Evolutionary conservation across 2,329 filamentous ascomycete species (phyloP).

Genomic region (Phialophora tarda): DNA sequence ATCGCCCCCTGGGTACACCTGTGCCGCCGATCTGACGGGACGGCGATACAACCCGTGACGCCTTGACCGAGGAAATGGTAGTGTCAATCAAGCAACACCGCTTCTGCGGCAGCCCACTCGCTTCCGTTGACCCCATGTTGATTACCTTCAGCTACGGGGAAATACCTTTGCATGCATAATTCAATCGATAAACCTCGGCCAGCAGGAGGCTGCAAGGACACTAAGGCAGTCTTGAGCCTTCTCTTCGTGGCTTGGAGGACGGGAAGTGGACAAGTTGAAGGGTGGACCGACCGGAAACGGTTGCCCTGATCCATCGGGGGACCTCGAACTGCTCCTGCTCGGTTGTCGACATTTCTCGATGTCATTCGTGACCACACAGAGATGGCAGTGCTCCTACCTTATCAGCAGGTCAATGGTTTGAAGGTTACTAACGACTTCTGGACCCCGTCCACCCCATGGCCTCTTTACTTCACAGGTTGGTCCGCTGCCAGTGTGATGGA

Average conservation of each 20-base stretch:
- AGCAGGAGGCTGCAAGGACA: background rate
- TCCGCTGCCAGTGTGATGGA: constrained; percentile 8
- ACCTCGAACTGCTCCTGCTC: constrained; percentile 19
- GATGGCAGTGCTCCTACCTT: constrained; percentile 17
- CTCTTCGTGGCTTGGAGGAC: constrained; percentile 10
- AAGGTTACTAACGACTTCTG: constrained; percentile 16
- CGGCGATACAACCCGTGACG: background rate
- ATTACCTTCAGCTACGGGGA: constrained; percentile 4
- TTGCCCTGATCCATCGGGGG: constrained; percentile 18
- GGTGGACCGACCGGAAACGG: background rate
- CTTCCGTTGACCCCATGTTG: constrained; percentile 1
- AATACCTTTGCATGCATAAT: constrained; percentile 5
- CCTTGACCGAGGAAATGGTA: background rate
- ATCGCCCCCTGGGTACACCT: background rate
- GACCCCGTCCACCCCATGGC: constrained; percentile 15
- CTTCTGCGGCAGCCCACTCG: background rate
- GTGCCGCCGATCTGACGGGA: background rate
- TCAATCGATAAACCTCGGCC: constrained; percentile 8
- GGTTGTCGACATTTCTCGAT: constrained; percentile 3
- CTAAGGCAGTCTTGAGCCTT: constrained; percentile 9
- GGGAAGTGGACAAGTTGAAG: constrained; percentile 16
- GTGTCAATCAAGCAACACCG: background rate
- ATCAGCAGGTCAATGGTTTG: constrained; percentile 22
- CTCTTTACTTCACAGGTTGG: constrained; percentile 12
- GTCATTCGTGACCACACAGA: constrained; percentile 16